Percentiles rank a stretch among this genome's conserved stretches.
Conservation (phyloP, 2,329 filamentous ascomycete species). For the Sclerotinia trifoliorum region DNA sequence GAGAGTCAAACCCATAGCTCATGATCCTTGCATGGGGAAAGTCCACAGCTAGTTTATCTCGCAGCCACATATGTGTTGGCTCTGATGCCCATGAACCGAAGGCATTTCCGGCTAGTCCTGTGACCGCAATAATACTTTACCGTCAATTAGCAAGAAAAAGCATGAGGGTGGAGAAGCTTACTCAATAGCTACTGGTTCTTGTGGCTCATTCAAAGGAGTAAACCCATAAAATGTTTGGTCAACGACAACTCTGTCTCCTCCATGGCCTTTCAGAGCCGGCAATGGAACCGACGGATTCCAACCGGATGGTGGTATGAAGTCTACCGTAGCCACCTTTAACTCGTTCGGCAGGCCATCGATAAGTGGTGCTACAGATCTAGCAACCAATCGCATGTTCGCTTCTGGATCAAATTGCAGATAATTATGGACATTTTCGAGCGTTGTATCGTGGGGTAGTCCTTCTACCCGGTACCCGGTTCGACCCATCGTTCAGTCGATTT, state of each 20-base stretch:
- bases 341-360: slow-evolving; percentile 6
- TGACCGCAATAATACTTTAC: slow-evolving; percentile 42
- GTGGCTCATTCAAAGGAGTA: slow-evolving; percentile 18
- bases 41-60: slow-evolving; percentile 40
- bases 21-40: slow-evolving; percentile 38
- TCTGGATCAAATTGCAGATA: slow-evolving; percentile 17
- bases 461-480: slow-evolving; percentile 22
- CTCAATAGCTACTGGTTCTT: slow-evolving; percentile 15
- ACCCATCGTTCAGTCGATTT: slow-evolving; percentile 1
- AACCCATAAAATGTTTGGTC: slow-evolving; percentile 23
- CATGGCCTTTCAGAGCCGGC: slow-evolving; percentile 11
- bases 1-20: slow-evolving; percentile 40
- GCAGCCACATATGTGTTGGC: slow-evolving; percentile 42
- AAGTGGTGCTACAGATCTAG: slow-evolving; percentile 19
- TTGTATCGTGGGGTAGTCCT: slow-evolving; percentile 16
- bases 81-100: slow-evolving; percentile 43
- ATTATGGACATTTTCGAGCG: slow-evolving; percentile 14
- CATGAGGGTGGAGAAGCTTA: neutral
- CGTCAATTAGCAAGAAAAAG: neutral
- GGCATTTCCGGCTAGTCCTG: slow-evolving; percentile 45
- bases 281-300: slow-evolving; percentile 15
- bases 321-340: slow-evolving; percentile 20
- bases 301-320: slow-evolving; percentile 17
- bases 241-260: slow-evolving; percentile 16
- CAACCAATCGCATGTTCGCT: slow-evolving; percentile 4